These are phyloP conservation scores for Ramularia endophylla DNA, from an alignment of 2,329 filamentous ascomycete genomes.

Conservation along the genomic window DNA sequence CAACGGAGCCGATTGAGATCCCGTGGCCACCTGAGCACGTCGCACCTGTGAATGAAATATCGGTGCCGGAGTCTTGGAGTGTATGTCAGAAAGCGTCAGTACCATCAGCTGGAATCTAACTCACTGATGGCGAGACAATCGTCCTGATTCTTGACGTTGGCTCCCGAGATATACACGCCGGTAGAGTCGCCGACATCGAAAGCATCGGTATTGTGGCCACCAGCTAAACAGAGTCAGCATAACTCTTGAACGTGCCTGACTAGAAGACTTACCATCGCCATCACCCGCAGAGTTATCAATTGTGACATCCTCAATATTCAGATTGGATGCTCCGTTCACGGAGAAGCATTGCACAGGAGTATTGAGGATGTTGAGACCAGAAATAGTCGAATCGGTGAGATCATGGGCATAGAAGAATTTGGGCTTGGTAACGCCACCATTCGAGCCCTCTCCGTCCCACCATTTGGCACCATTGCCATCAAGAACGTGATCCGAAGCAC, in stretches of 20 bases:
- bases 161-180: slow-evolving; percentile 21
- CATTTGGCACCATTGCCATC: slow-evolving; percentile 52
- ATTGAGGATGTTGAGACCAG: slow-evolving; percentile 48
- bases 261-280: too few species aligned
- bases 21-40: slow-evolving; percentile 24
- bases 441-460: slow-evolving; percentile 58
- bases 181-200: slow-evolving; percentile 25
- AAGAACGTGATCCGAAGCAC: slow-evolving; percentile 47
- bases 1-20: slow-evolving; percentile 38
- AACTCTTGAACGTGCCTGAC: too few species aligned
- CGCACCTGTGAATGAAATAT: slow-evolving; percentile 22
- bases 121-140: slow-evolving; percentile 29
- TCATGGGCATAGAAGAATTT: slow-evolving; percentile 56
- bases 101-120: slow-evolving; percentile 38
- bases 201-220: slow-evolving; percentile 29
- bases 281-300: slow-evolving; percentile 6
- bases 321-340: slow-evolving; percentile 39
- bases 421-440: slow-evolving; percentile 58
- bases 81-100: slow-evolving; percentile 17
- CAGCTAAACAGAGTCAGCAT: too few species aligned
- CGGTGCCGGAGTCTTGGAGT: too few species aligned
- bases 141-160: slow-evolving; percentile 27
- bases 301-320: slow-evolving; percentile 46
- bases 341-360: slow-evolving; percentile 51
- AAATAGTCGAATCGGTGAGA: slow-evolving; percentile 47